Evolutionary conservation across 352 stramenopile species (phyloP).

Genomic region (Phytophthora sp.): DNA sequence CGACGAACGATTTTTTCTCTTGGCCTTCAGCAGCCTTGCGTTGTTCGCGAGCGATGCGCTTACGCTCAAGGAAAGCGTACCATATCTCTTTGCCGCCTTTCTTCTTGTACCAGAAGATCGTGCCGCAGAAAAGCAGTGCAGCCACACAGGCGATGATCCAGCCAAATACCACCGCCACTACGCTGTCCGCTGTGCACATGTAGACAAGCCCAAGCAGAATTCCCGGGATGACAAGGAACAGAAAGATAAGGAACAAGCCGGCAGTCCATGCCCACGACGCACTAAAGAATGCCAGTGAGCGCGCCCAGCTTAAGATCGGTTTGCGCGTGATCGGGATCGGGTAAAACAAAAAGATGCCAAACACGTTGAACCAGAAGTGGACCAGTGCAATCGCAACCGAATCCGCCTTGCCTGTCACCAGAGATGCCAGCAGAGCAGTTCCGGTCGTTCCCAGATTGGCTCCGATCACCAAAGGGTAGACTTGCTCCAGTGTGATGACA

Average conservation of each 20-base stretch:
- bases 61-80: slow-evolving; percentile 44
- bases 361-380: slow-evolving; percentile 93
- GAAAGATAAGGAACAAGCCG: slow-evolving; percentile 46
- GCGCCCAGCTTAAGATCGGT: slow-evolving; percentile 72
- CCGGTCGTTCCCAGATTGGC: slow-evolving; percentile 92
- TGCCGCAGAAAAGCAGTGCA: slow-evolving; percentile 8
- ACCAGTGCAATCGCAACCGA: slow-evolving; percentile 86
- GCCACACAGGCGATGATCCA: slow-evolving; percentile 34
- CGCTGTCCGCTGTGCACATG: slow-evolving; percentile 45
- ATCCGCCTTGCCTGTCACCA: slow-evolving; percentile 76
- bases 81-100: slow-evolving; percentile 35
- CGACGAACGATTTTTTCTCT: slow-evolving; percentile 20
- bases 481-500: slow-evolving; percentile 84
- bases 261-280: slow-evolving; percentile 52
- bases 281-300: slow-evolving; percentile 63
- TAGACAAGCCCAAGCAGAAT: slow-evolving; percentile 51
- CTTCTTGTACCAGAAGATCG: slow-evolving; percentile 46
- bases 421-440: slow-evolving; percentile 80
- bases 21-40: slow-evolving; percentile 10
- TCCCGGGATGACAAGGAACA: slow-evolving; percentile 51
- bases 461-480: slow-evolving; percentile 89
- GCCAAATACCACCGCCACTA: slow-evolving; percentile 20
- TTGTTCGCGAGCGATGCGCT: slow-evolving; percentile 36
- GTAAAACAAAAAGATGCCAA: slow-evolving; percentile 90
- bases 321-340: slow-evolving; percentile 84